Percentiles rank a stretch among this genome's conserved stretches.
phyloP scores from a whole-genome alignment of 75 land plant species.

The Pseudotsuga menziesii region DNA sequence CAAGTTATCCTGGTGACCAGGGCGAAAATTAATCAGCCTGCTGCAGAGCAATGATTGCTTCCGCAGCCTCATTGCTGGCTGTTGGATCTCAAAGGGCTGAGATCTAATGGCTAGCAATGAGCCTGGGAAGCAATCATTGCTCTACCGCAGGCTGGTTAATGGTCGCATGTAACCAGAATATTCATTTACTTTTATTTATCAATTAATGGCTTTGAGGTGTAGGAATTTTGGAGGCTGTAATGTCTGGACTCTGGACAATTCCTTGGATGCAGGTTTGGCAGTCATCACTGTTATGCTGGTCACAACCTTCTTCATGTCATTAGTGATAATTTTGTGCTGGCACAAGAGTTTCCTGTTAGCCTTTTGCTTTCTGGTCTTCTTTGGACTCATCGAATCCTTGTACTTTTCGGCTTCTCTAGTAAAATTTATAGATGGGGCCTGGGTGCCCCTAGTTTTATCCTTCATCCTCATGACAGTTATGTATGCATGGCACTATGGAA shows the following conservation, averaged over 20 bases:
- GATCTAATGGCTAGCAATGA: no score
- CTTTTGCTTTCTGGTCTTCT: conserved; percentile 51
- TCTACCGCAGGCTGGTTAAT: no score
- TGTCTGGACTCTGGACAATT: not conserved
- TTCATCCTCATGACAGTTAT: conserved; percentile 53
- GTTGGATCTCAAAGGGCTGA: no score
- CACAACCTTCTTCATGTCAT: conserved; percentile 60
- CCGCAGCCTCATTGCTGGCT: no score
- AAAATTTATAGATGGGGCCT: conserved; percentile 76
- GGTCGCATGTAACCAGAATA: not conserved
- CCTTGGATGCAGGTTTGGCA: conserved; percentile 55
- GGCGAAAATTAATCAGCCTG: no score
- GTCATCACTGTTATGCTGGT: conserved; percentile 86
- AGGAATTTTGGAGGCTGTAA: not conserved
- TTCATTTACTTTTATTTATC: not conserved
- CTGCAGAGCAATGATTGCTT: no score
- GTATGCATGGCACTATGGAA: conserved; percentile 83
- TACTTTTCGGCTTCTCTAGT: conserved; percentile 68
- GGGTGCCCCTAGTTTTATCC: conserved; percentile 77
- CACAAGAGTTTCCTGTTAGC: conserved; percentile 47
- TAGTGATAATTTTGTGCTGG: conserved; percentile 69
- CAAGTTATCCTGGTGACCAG: no score
- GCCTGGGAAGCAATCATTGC: no score
- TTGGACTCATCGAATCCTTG: conserved; percentile 69
- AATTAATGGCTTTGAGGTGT: not conserved